Evolutionary conservation across 2,329 filamentous ascomycete genomes (phyloP), one percentile per base, ranked within the genome.

Genomic region (Xylaria sp.): DNA sequence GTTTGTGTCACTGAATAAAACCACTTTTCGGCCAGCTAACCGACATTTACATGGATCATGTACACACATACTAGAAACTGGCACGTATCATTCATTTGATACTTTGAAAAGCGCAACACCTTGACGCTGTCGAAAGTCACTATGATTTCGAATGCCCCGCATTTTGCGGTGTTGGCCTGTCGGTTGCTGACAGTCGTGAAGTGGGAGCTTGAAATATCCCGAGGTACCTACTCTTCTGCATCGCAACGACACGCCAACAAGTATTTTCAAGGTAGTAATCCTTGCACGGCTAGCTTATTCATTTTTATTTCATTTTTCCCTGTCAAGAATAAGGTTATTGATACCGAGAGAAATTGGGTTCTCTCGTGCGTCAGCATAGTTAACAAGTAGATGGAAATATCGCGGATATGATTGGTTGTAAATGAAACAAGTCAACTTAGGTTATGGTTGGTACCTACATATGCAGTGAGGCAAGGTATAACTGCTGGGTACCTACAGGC

Each of bases 21-120:
- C 33, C 59, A 54, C 59, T 62, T 54, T 10, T 49, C 26, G 17
- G 33, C 31, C 44, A 51, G 44, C 44, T 61, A 46, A 46, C 59
- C n/a, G 53, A 4, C 36, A 26, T 33, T 38, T 38, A 38, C 53
- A 56, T 53, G 17, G n/a, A 31, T 53, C 31, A 53, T 31, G 31
- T 54, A 36, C 31, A 28, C 28, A 36, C 51, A 9, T 26, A 15
- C 13, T 28, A 31, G 13, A 6, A 17, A 31, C 26, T 28, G 3
- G 23, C 9, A 15, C 5, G 17, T 40, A 53, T 33, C 6, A 10
- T 53, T 53, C 13, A 15, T 31, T 17, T 15, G n/a, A 53, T n/a
- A 15, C 26, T 31, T n/a, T 53, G 49, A 11, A 53, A n/a, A 51
- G 6, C 0, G 28, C 17, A 5, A 53, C 4, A 15, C 4, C 31